Base-by-base conservation (phyloP, 1,284 basidiomycete species). In the Ganoderma leucocontextum region DNA sequence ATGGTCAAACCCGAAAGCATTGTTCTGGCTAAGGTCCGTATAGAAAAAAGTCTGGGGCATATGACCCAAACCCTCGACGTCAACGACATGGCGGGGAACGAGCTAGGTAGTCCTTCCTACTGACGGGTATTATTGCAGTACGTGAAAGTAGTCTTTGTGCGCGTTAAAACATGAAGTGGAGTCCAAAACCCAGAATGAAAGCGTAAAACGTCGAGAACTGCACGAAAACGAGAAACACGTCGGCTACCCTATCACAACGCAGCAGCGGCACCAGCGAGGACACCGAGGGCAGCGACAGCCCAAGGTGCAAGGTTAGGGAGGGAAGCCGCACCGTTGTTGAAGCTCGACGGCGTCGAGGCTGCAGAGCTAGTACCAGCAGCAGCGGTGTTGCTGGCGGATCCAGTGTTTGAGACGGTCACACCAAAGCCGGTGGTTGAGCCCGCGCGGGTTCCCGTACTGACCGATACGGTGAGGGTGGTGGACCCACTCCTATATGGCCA, bases 261-360 rank as follows among this genome's bases (percentile, higher is more conserved):
- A 49, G 75, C 73, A 17, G 73, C 69, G 22, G 69, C 76, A 57
- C 78, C 78, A 19, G 73, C 75, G 19, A 76, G 67, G 12, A 75
- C 72, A 38, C 74, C 75, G 55, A 76, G 69, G 33, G 70, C 74
- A 35, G 73, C 66, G 55, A 76, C 57, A 8, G 74, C 68, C 74
- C 73, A 73, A 10, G 77, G 76, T 5, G 68, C 71, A 22, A 74
- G 38, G 42, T 64, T 63, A 25, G 75, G 67, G 53, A 70, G 70
- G 59, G 67, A 70, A 8, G 67, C 71, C 1, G 69, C 68, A 41
- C 74, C 47, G 47, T 49, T 73, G 64, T 78, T 78, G 73, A 78
- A 78, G 62, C 63, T 72, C n/a, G 35, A 25, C 13, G 36, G 22
- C 15, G 38, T n/a, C 41, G 42, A 9, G 4, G 25, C 38, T 9